phyloP scores from a whole-genome alignment of 768 basidiomycete species.

The Lactarius quietus region DNA sequence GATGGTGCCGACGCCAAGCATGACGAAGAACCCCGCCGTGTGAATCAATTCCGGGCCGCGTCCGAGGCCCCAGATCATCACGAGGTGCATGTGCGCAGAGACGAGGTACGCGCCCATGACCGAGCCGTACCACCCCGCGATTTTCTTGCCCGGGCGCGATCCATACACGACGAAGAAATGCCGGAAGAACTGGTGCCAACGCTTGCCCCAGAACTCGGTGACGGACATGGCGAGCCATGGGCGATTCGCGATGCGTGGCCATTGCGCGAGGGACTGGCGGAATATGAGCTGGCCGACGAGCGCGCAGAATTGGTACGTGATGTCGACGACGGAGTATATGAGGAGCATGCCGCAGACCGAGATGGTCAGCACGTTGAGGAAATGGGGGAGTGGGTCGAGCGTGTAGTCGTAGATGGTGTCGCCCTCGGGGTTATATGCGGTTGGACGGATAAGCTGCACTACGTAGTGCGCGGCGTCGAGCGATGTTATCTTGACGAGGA shows the following conservation, averaged over 20 bases:
- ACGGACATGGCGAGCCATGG: constrained; percentile 41
- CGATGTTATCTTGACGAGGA: constrained; percentile 3
- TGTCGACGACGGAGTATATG: constrained; percentile 26
- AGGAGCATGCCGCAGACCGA: constrained; percentile 17
- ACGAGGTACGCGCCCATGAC: constrained; percentile 58
- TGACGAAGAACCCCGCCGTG: constrained; percentile 53
- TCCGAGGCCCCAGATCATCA: constrained; percentile 59
- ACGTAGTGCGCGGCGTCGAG: constrained; percentile 20
- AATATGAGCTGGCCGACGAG: constrained; percentile 32
- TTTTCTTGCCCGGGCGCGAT: constrained; percentile 32
- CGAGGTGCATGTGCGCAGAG: constrained; percentile 58
- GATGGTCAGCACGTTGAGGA: constrained; percentile 1
- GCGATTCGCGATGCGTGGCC: constrained; percentile 37
- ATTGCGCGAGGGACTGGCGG: constrained; percentile 32
- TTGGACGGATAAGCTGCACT: constrained; percentile 12
- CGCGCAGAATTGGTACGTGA: constrained; percentile 30
- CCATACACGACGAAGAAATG: constrained; percentile 35
- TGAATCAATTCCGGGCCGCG: constrained; percentile 46
- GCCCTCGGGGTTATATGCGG: constrained; percentile 15
- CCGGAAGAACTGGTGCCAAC: constrained; percentile 42
- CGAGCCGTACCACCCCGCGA: constrained; percentile 48
- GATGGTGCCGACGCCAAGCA: constrained; percentile 52
- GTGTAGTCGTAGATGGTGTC: constrained; percentile 22
- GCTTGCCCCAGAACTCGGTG: constrained; percentile 38
- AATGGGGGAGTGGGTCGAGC: constrained; percentile 1